phyloP scores from a whole-genome alignment of 139 green algal genomes.

The Astrephomene gubernaculifera region DNA sequence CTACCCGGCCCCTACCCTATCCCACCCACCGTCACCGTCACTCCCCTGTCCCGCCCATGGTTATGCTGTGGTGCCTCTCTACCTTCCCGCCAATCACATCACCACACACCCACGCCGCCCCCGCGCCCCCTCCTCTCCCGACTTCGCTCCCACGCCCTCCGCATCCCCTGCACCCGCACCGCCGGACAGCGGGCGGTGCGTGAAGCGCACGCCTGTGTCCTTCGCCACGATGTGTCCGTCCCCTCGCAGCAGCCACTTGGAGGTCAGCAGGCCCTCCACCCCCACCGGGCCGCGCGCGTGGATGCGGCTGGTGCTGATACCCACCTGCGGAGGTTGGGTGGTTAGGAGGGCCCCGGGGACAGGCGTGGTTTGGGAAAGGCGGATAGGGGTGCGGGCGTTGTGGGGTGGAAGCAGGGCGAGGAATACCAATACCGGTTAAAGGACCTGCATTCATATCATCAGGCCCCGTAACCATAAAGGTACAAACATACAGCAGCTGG shows the following conservation, averaged over 20 bases:
- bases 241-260: constrained; percentile 90
- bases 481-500: too few relatives aligned
- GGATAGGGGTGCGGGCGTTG: too few relatives aligned
- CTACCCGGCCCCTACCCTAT: background rate
- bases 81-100: background rate
- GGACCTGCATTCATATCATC: too few relatives aligned
- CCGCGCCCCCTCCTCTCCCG: background rate
- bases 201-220: constrained; percentile 92
- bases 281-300: constrained; percentile 97
- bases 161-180: background rate
- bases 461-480: too few relatives aligned
- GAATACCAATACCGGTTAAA: too few relatives aligned
- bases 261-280: constrained; percentile 98
- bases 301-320: constrained; percentile 97
- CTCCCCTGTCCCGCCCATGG: too few relatives aligned
- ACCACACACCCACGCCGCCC: background rate
- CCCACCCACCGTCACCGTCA: too few relatives aligned
- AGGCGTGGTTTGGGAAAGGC: too few relatives aligned
- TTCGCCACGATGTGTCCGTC: constrained; percentile 91
- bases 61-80: background rate
- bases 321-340: constrained; percentile 74
- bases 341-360: background rate
- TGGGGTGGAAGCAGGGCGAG: too few relatives aligned
- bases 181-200: constrained; percentile 77
- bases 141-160: background rate